These are phyloP conservation scores for Xylaria sp. DNA, from an alignment of 2,329 filamentous ascomycete genomes.

Conservation along the genomic window DNA sequence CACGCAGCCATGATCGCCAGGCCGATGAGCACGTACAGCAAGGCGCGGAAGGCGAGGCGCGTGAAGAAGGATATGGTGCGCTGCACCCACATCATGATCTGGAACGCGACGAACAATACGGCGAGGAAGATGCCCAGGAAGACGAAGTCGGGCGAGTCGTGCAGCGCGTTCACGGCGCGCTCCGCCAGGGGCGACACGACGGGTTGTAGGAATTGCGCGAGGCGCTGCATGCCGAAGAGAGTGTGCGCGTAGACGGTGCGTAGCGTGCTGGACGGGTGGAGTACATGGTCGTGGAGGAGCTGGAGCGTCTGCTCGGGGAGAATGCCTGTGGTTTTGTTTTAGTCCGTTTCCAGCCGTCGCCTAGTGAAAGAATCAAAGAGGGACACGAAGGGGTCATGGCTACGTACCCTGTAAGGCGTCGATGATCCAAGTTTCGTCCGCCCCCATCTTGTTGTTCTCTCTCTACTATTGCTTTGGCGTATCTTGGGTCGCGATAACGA, in stretches of 20 bases:
- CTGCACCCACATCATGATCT: constrained; percentile 76
- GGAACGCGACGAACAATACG: constrained; percentile 67
- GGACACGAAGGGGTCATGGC: not conserved
- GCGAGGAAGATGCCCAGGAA: constrained; percentile 60
- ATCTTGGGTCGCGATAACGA: not conserved
- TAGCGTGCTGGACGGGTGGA: constrained; percentile 57
- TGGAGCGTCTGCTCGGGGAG: constrained; percentile 58
- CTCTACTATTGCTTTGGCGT: not conserved
- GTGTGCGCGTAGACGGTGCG: constrained; percentile 53
- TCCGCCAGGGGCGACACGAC: constrained; percentile 57
- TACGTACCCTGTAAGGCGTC: constrained; percentile 44
- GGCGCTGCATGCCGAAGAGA: constrained; percentile 42
- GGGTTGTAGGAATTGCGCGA: constrained; percentile 51
- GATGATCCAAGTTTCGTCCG: constrained; percentile 44
- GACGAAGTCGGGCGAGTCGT: constrained; percentile 56
- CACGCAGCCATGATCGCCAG: constrained; percentile 66
- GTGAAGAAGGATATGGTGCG: constrained; percentile 82
- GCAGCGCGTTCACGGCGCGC: constrained; percentile 49
- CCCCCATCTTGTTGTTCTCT: constrained; percentile 33
- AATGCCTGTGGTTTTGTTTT: constrained; percentile 46
- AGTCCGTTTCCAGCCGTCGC: not conserved
- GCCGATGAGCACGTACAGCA: constrained; percentile 71
- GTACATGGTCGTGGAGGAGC: constrained; percentile 58
- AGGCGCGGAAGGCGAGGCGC: constrained; percentile 68
- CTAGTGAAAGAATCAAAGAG: not conserved